Evolutionary conservation across 1,139 yeast genomes (phyloP), one percentile per base, ranked within the genome.

Genomic region (Scheffersomyces cryptocercus): DNA sequence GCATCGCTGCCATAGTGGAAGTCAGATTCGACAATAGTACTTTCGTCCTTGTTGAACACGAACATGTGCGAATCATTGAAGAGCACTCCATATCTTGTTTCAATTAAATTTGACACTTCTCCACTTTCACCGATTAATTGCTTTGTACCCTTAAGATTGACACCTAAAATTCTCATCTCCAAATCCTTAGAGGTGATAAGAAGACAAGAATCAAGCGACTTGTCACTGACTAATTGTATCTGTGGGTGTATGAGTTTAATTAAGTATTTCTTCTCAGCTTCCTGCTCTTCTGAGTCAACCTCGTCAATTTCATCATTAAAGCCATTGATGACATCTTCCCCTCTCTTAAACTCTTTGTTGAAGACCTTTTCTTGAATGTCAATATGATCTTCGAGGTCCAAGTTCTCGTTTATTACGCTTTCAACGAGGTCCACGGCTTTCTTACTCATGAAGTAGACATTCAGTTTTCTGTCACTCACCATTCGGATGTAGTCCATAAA

Each of bases 31-130:
- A 59, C 35, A 41, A 57, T 50, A 4, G 56, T 43, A 10, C 48
- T 46, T 24, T 50, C 78, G 62, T 59, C 75, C 67, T 54, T 79
- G 20, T 58, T 72, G 52, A 89, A 75, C 5, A 85, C 84, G 58
- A 85, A 88, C 29, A 85, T 74, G 54, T 85, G 87, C 0, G 95
- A 82, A 51, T 86, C 87, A 24, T 81, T 76, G 51, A 89, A 68
- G 28, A 81, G 59, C 1, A 85, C 78, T 8, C 95, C 96, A 53
- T 73, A 78, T 45, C 97, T 75, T 10, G 84, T 77, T 61, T 90
- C 95, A 42, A 89, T 75, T 13, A 81, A 56, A 53, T 81, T 59
- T 0, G 77, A 62, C 20, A 73, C 62, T 26, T 73, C 71, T 24
- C 56, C 56, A 40, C 62, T 64, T 24, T 69, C 73, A 43, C 67